Evolutionary conservation across 1,284 basidiomycete genomes (phyloP).

Genomic region (Fomitopsis betulina): DNA sequence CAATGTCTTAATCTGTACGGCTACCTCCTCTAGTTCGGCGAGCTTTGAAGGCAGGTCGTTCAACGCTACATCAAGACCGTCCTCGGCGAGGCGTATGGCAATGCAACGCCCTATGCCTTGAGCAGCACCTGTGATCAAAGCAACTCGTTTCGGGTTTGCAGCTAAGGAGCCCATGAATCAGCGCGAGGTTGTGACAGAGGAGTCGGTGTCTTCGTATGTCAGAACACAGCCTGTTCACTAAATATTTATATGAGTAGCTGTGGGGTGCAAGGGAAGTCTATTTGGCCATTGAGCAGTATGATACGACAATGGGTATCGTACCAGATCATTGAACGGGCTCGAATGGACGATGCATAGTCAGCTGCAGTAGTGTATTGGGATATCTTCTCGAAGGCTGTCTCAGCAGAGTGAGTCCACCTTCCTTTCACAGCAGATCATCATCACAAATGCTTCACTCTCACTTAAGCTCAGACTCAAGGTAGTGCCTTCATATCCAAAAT

Average conservation of each 20-base stretch:
- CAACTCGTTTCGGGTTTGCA: not conserved
- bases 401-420: not conserved
- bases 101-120: slow-evolving; percentile 6
- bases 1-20: slow-evolving; percentile 5
- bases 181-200: not conserved
- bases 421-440: not conserved
- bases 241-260: not conserved
- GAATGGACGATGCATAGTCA: too few species aligned
- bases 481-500: too few species aligned
- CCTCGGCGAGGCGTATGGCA: slow-evolving; percentile 15
- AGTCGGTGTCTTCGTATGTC: not conserved
- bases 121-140: slow-evolving; percentile 4
- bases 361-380: too few species aligned
- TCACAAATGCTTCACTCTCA: not conserved
- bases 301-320: not conserved
- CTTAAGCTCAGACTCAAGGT: not conserved
- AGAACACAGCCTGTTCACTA: not conserved
- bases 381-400: too few species aligned
- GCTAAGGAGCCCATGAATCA: not conserved
- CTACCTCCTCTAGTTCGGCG: slow-evolving; percentile 9
- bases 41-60: slow-evolving; percentile 14
- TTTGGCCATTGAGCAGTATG: not conserved
- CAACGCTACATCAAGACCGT: slow-evolving; percentile 19
- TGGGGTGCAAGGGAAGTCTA: not conserved
- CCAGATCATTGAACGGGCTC: too few species aligned